These are phyloP conservation scores for Ulota crispa DNA, from an alignment of 225 moss, liverwort and hornwort species.

Conservation along the genomic window DNA sequence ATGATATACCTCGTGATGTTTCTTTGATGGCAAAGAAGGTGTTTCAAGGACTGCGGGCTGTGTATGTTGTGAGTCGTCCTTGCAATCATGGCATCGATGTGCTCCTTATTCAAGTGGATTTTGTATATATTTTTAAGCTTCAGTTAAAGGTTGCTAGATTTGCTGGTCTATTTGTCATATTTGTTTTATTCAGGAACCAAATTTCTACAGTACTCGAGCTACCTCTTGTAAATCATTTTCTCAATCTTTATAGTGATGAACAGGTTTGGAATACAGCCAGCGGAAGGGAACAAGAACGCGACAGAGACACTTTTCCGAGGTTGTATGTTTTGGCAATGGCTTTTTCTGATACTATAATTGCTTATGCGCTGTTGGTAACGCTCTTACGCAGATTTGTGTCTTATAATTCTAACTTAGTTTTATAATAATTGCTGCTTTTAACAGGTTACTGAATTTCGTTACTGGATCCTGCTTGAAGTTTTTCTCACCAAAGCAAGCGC, in stretches of 20 bases:
- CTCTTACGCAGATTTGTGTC: background rate
- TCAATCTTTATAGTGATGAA: constrained; percentile 20
- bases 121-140: background rate
- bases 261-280: constrained; percentile 99
- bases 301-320: constrained; percentile 97
- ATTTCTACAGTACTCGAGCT: background rate
- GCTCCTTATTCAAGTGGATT: constrained; percentile 13
- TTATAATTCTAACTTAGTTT: constrained; percentile 12
- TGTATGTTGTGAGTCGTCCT: constrained; percentile 84
- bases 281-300: constrained; percentile 96
- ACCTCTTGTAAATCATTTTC: constrained; percentile 18
- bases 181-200: background rate
- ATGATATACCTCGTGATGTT: constrained; percentile 65
- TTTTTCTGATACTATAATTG: background rate
- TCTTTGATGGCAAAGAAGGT: constrained; percentile 74
- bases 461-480: constrained; percentile 81
- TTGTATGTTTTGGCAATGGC: constrained; percentile 31
- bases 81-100: constrained; percentile 27
- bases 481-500: constrained; percentile 84
- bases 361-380: background rate
- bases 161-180: background rate
- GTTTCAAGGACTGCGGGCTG: constrained; percentile 94
- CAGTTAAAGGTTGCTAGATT: background rate
- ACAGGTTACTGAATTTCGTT: constrained; percentile 89
- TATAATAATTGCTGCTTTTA: constrained; percentile 10